Base-by-base conservation (phyloP, 2,329 filamentous ascomycete genomes). In the Penicillium aurantiogriseum region DNA sequence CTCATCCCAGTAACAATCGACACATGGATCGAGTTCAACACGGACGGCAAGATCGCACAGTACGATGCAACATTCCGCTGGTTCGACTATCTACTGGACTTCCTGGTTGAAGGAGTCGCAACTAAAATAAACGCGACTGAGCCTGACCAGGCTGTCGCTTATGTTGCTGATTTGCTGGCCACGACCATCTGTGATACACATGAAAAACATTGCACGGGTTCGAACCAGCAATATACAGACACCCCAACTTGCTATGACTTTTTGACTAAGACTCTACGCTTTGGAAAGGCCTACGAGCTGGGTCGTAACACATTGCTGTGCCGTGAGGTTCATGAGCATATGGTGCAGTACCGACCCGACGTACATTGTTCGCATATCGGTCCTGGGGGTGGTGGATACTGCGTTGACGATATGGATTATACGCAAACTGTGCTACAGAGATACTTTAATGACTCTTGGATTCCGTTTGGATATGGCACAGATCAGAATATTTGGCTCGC, bases 341-440 rank as follows among this genome's bases (percentile, higher is more conserved):
- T 70, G 67, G 66, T 70, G 17, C 61, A 59, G 40, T 67, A 65
- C 42, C 60, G 65, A 10, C 68, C 68, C 0, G 57, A 61, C 4
- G 55, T 65, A n/a, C 69, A 71, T 47, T 70, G 67, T 25, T 8
- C 64, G 9, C 67, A 70, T 59, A 71, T 71, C 35, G 67, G 68
- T 2, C 68, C 67, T 1, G 50, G 33, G n/a, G 67, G 69, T 0
- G 67, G 68, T 1, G 60, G 57, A 27, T 69, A 70, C 38, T 70
- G 69, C 48, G 67, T 68, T 17, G 69, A 70, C 58, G 68, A 70
- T 51, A 63, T 60, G 60, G 49, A 2, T 2, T 71, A 70, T 25
- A 36, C 31, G 19, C 44, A 64, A 23, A 63, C 66, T n/a, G 68
- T 70, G 27, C 9, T 63, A 50, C 48, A 69, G 51, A 45, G 44